A percentile compares a stretch with the other conserved stretches of the same genome.
Conservation (phyloP, 2,329 filamentous ascomycete species). For the Aspergillus sp. region DNA sequence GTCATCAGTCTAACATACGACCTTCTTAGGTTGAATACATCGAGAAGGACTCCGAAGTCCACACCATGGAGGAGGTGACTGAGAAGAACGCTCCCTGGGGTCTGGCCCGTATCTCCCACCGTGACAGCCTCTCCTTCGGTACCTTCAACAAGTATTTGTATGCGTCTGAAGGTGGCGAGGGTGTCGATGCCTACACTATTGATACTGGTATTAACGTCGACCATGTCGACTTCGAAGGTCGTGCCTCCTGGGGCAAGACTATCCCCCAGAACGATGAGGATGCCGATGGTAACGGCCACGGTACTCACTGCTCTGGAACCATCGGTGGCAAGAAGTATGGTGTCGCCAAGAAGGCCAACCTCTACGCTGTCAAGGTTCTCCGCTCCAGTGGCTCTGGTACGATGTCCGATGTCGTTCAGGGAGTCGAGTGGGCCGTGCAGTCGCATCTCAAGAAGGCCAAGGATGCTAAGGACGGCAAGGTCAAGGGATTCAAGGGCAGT, state of each 20-base stretch:
- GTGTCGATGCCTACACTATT: slow-evolving; percentile 97
- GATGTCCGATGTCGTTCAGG: slow-evolving; percentile 98
- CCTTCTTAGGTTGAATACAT: slow-evolving; percentile 83
- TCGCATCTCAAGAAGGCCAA: slow-evolving; percentile 74
- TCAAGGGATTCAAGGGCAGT: slow-evolving; percentile 97
- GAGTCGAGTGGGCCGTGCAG: slow-evolving; percentile 90
- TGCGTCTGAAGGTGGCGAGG: slow-evolving; percentile 84
- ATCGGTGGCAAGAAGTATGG: slow-evolving; percentile 98
- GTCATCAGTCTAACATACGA: background rate
- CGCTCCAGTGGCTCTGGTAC: slow-evolving; percentile 95
- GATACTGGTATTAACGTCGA: slow-evolving; percentile 93
- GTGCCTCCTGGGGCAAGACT: slow-evolving; percentile 95
- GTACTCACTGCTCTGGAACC: slow-evolving; percentile 98
- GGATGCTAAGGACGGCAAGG: slow-evolving; percentile 79
- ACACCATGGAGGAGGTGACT: slow-evolving; percentile 67
- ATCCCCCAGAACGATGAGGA: slow-evolving; percentile 83
- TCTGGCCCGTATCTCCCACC: slow-evolving; percentile 95
- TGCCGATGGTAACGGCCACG: slow-evolving; percentile 94
- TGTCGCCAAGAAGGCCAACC: slow-evolving; percentile 97
- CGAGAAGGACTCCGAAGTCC: slow-evolving; percentile 90
- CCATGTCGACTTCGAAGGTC: slow-evolving; percentile 96
- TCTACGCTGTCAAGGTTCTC: slow-evolving; percentile 98
- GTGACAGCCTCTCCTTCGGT: slow-evolving; percentile 79
- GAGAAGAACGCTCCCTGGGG: slow-evolving; percentile 99
- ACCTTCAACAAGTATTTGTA: slow-evolving; percentile 99